These are phyloP conservation scores for Naganishia friedmannii DNA, from an alignment of 768 basidiomycete species.

Conservation along the genomic window DNA sequence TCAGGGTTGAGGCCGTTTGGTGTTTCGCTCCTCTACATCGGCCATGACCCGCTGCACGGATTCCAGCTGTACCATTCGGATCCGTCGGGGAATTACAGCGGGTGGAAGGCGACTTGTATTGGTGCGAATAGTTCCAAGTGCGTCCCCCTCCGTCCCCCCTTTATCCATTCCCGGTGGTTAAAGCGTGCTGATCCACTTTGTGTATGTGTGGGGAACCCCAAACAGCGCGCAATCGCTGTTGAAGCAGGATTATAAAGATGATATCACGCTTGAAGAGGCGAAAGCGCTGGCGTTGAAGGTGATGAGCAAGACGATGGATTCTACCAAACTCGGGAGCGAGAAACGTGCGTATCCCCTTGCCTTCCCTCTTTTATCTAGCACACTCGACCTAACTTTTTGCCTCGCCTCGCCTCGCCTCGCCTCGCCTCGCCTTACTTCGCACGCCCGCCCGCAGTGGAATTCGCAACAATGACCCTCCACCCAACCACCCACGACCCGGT, in stretches of 20 bases:
- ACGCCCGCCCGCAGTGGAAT: conserved; percentile 67
- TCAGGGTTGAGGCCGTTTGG: conserved; percentile 94
- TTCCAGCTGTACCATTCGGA: conserved; percentile 99
- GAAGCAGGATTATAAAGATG: conserved; percentile 98
- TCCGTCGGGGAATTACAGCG: conserved; percentile 95
- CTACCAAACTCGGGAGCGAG: conserved; percentile 91
- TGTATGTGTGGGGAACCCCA: background rate
- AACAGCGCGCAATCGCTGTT: conserved; percentile 82
- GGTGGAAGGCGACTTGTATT: conserved; percentile 97
- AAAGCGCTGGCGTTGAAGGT: conserved; percentile 85
- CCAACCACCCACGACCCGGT: conserved; percentile 70
- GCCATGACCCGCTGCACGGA: conserved; percentile 89
- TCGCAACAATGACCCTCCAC: conserved; percentile 87
- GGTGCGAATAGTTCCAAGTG: conserved; percentile 84
- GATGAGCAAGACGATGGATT: conserved; percentile 99
- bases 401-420: background rate
- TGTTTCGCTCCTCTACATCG: conserved; percentile 92
- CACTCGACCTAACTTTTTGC: background rate
- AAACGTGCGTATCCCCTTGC: conserved; percentile 65
- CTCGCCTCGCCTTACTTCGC: background rate
- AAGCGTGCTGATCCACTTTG: background rate
- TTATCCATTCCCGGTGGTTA: background rate
- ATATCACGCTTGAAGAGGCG: conserved; percentile 83
- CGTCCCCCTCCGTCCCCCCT: background rate
- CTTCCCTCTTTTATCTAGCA: background rate